Evolutionary conservation across 2,329 filamentous ascomycete genomes (phyloP), one percentile per base, ranked within the genome.

Genomic region (Phaeosphaeriaceae sp.): DNA sequence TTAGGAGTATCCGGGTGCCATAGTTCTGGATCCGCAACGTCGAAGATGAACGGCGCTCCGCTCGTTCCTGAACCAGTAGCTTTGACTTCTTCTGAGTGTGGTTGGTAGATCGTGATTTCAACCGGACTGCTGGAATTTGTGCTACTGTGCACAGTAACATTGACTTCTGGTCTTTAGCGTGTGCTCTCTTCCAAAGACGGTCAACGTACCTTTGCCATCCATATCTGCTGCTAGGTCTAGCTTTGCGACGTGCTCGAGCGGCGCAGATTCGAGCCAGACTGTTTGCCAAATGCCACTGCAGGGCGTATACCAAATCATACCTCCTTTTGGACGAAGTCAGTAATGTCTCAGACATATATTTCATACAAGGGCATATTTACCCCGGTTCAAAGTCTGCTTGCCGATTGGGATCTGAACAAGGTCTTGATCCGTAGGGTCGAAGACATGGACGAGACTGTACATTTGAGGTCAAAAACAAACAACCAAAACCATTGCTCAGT

Each of bases 231-330:
- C 75, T 17, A 91, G 68, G 61, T 91, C 85, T 1, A 91, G 76
- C 43, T 84, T 80, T 0, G 83, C 84, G 55, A 91, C 84, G 64
- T 88, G 79, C 51, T 85, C 82, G 0, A 77, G 61, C 0, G 89
- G 86, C 0, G 84, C 87, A n/a, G 85, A 81, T 70, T 90, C 87
- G 1, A 92, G 78, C 89, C 89, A 92, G 0, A 92, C 89, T 19
- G 83, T 84, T 70, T 91, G 89, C 90, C 90, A 92, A 63, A 92
- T 91, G 5, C 90, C 90, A 32, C 87, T 89, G 71, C 89, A 92
- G 0, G 90, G 87, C 0, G 87, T 87, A 72, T 92, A 92, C 73
- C 90, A 92, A 59, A 92, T 92, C 65, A 69, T 71, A 65, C 88
- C 85, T 11, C 81, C 83, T n/a, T n/a, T n/a, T n/a, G n/a, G n/a